A percentile compares a stretch with the other conserved stretches of the same genome.
Conservation (phyloP, 164 flowering plant genomes). For the Umbilicus rupestris region DNA sequence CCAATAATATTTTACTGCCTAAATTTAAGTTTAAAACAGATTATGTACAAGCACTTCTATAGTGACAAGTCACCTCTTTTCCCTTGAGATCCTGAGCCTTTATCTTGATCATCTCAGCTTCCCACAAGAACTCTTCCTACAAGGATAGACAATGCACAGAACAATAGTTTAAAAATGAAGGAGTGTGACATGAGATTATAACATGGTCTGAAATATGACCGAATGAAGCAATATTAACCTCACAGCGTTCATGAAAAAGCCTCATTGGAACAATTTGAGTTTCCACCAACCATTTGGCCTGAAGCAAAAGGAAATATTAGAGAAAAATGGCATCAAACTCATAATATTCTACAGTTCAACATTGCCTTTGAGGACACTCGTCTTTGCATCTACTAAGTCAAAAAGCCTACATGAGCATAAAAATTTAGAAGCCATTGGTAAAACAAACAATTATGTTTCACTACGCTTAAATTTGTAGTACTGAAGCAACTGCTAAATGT, state of each 20-base stretch:
- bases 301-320: background rate
- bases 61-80: slow-evolving; percentile 57
- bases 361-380: background rate
- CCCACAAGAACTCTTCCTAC: slow-evolving; percentile 96
- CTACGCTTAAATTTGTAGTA: background rate
- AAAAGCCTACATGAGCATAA: background rate
- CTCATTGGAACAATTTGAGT: slow-evolving; percentile 66
- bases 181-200: background rate
- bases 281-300: slow-evolving; percentile 92
- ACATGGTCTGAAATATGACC: background rate
- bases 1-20: background rate
- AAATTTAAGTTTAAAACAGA: background rate
- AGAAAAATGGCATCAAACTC: background rate
- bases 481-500: background rate
- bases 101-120: slow-evolving; percentile 90
- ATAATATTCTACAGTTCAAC: background rate
- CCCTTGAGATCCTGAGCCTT: slow-evolving; percentile 90
- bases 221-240: slow-evolving; percentile 31
- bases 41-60: background rate
- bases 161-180: background rate
- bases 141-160: background rate
- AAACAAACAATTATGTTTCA: background rate
- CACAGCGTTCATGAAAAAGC: slow-evolving; percentile 92
- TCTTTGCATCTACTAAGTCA: background rate
- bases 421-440: background rate